phyloP scores from a whole-genome alignment of 768 basidiomycete species.

The Lyophyllum atratum region DNA sequence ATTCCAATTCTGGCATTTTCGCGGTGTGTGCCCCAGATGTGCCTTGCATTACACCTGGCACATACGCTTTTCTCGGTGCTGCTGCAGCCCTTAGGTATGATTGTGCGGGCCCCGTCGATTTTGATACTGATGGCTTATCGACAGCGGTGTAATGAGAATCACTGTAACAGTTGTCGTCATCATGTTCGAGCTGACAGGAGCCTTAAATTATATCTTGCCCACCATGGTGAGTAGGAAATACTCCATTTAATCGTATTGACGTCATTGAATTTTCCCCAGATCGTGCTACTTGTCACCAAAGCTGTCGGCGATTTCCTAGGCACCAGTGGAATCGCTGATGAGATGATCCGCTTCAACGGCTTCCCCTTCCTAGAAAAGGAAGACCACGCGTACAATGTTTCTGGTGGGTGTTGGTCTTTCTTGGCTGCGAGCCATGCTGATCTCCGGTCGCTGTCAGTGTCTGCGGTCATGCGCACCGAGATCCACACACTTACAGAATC shows the following conservation, averaged over 20 bases:
- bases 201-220: slow-evolving; percentile 94
- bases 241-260: not conserved
- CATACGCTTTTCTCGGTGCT: slow-evolving; percentile 96
- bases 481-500: slow-evolving; percentile 70
- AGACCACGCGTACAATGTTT: slow-evolving; percentile 87
- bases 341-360: slow-evolving; percentile 96
- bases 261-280: slow-evolving; percentile 47
- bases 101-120: too few species aligned
- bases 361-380: slow-evolving; percentile 97
- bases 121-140: not conserved
- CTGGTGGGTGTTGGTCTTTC: slow-evolving; percentile 55
- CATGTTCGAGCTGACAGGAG: slow-evolving; percentile 99
- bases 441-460: slow-evolving; percentile 50
- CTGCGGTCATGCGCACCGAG: slow-evolving; percentile 87
- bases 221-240: slow-evolving; percentile 74
- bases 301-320: slow-evolving; percentile 95
- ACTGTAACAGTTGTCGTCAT: slow-evolving; percentile 98
- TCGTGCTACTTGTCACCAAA: slow-evolving; percentile 94
- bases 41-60: slow-evolving; percentile 97
- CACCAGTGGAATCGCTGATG: slow-evolving; percentile 92
- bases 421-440: slow-evolving; percentile 1
- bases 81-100: slow-evolving; percentile 88
- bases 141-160: slow-evolving; percentile 93
- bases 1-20: slow-evolving; percentile 85
- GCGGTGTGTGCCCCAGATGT: slow-evolving; percentile 88